Conservation (phyloP, 108 stramenopile genomes). For the Nitzschia palea region DNA sequence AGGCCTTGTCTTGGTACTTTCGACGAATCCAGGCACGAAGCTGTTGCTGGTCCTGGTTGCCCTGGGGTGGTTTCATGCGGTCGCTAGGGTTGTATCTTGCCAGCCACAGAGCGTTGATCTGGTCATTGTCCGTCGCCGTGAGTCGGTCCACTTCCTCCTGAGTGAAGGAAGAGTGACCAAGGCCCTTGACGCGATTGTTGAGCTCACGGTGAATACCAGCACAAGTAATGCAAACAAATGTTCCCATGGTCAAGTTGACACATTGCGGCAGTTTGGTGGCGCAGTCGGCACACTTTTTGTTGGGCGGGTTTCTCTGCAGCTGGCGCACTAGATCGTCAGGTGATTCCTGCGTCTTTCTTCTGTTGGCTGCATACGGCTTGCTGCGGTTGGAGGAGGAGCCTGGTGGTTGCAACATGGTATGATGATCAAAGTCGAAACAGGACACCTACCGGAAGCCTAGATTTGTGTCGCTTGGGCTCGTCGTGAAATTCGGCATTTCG, state of each 20-base stretch:
- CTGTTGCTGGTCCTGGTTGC: conserved; percentile 61
- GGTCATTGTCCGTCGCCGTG: conserved; percentile 58
- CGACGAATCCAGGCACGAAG: conserved; percentile 70
- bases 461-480: too few relatives aligned
- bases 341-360: conserved; percentile 39
- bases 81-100: conserved; percentile 59
- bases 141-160: conserved; percentile 59
- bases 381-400: conserved; percentile 27
- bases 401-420: conserved; percentile 37
- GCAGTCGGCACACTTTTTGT: conserved; percentile 85
- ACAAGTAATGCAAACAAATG: conserved; percentile 79
- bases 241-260: conserved; percentile 73
- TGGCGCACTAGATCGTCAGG: conserved; percentile 47
- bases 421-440: background rate
- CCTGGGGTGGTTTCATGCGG: conserved; percentile 51
- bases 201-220: conserved; percentile 82
- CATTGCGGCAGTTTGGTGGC: conserved; percentile 67
- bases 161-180: conserved; percentile 80
- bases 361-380: conserved; percentile 22
- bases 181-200: conserved; percentile 74
- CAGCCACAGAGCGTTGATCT: conserved; percentile 67
- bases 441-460: too few relatives aligned
- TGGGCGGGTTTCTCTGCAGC: conserved; percentile 57
- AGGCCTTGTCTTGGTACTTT: conserved; percentile 74
- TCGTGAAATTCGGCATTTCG: too few relatives aligned